Evolutionary conservation across 345 rosid species (phyloP).

Genomic region (Citrus sp.): DNA sequence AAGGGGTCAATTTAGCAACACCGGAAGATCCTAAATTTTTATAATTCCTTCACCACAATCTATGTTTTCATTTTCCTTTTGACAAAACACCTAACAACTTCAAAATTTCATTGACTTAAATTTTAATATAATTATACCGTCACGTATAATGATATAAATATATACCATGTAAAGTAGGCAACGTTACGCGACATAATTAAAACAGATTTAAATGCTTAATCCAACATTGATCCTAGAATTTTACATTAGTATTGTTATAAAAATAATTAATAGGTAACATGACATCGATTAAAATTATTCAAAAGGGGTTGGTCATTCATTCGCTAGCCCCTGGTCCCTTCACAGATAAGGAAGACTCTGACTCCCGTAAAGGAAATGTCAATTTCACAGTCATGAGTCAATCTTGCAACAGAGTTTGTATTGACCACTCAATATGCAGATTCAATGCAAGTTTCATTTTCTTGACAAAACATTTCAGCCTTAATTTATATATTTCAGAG

Average conservation of each 20-base stretch:
- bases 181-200: too few relatives aligned
- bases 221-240: background rate
- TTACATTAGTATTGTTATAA: background rate
- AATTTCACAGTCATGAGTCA: background rate
- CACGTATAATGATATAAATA: too few relatives aligned
- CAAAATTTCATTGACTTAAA: too few relatives aligned
- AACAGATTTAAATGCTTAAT: too few relatives aligned
- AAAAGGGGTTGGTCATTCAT: background rate
- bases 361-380: background rate
- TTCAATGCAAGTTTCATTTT: background rate
- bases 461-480: background rate
- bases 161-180: too few relatives aligned
- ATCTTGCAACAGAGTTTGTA: background rate
- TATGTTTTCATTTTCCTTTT: too few relatives aligned
- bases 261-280: background rate
- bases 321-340: background rate
- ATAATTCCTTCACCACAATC: too few relatives aligned
- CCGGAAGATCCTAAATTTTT: too few relatives aligned
- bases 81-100: too few relatives aligned
- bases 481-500: constrained; percentile 20
- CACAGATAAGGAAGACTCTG: background rate
- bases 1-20: too few relatives aligned
- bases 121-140: too few relatives aligned
- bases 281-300: too few relatives aligned
- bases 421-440: constrained; percentile 10